A percentile compares a stretch with the other conserved stretches of the same genome.
Evolutionary conservation across 2,329 filamentous ascomycete species (phyloP).

Genomic region (Scedosporium aurantiacum): DNA sequence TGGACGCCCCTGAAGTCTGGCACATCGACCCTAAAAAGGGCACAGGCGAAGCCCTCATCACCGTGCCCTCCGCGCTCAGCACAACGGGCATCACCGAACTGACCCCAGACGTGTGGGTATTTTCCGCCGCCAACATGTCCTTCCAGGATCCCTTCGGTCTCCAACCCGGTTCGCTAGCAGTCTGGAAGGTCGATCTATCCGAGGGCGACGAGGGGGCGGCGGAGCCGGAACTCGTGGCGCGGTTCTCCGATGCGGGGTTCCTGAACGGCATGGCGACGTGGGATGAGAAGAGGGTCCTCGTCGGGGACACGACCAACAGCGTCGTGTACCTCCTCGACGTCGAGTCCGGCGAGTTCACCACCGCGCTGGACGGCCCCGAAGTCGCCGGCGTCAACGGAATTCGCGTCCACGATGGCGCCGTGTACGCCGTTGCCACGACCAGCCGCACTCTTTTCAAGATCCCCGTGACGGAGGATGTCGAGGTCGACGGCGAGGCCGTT

Average conservation of each 20-base stretch:
- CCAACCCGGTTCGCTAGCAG: neutral
- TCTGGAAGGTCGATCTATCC: conserved; percentile 4
- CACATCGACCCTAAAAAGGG: conserved; percentile 2
- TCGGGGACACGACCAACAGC: neutral
- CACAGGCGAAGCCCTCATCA: neutral
- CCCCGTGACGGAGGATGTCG: conserved; percentile 3
- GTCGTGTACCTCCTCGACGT: conserved; percentile 5
- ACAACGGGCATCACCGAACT: conserved; percentile 7
- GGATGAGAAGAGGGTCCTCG: conserved; percentile 5
- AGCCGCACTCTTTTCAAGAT: conserved; percentile 2
- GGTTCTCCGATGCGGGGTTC: conserved; percentile 5
- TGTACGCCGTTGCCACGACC: conserved; percentile 1
- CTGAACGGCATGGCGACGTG: conserved; percentile 5
- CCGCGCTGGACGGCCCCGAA: conserved; percentile 1
- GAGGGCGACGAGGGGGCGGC: neutral
- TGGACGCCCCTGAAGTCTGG: conserved; percentile 8
- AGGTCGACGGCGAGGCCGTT: neutral
- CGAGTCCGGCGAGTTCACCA: neutral
- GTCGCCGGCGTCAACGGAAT: conserved; percentile 3
- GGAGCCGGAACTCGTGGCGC: conserved; percentile 1
- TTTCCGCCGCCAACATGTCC: conserved; percentile 6
- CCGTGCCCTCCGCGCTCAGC: conserved; percentile 6
- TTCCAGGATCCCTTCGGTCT: neutral
- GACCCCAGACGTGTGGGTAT: conserved; percentile 5
- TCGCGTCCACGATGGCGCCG: conserved; percentile 1